Base-by-base conservation (phyloP, 2,329 filamentous ascomycete species). In the Xylaria sp. region DNA sequence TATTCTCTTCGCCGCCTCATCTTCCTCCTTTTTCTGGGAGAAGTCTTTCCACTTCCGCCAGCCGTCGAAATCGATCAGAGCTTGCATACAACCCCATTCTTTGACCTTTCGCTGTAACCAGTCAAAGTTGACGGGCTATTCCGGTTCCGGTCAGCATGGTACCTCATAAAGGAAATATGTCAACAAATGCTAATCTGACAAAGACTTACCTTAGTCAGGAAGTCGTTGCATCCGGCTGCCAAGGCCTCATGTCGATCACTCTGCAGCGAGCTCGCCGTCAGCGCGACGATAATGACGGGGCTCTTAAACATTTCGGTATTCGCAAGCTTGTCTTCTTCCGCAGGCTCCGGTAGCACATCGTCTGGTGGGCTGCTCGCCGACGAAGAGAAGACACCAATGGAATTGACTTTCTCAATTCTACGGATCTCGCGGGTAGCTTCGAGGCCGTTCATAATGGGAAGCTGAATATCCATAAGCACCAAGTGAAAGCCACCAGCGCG, bases 1-100 rank as follows among this genome's bases (percentile, higher is more conserved):
- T 27, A 78, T 76, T 71, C 83, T 84, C 71, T 81, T 83, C 20
- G 72, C 75, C 3, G 80, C 77, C 31, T 83, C 83, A 22, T 80
- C 77, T 61, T 81, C 79, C 27, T 83, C 81, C 4, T 77, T 77
- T 67, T 83, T 81, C 64, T 84, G 82, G 9, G 83, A 83, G 76
- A 92, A 95, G 75, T 96, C 92, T 79, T 97, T 97, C 96, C 96
- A 99, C 79, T 93, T 93, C 62, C 94, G 89, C 96, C 96, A 99
- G 68, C 96, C 96, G 78, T 98, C 95, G 77, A 96, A 98, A 82
- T 99, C 96, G 75, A 99, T 98, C 27, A 99, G 86, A 10, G 96
- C 96, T 82, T 98, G 96, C 96, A 99, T 99, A 83, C 96, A 98
- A 63, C 96, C 96, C 96, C 96, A 99, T 84, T 99, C 96, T 81